These are phyloP conservation scores for Yamadazyma paraphyllophila DNA, from an alignment of 805 yeast species.

Conservation along the genomic window DNA sequence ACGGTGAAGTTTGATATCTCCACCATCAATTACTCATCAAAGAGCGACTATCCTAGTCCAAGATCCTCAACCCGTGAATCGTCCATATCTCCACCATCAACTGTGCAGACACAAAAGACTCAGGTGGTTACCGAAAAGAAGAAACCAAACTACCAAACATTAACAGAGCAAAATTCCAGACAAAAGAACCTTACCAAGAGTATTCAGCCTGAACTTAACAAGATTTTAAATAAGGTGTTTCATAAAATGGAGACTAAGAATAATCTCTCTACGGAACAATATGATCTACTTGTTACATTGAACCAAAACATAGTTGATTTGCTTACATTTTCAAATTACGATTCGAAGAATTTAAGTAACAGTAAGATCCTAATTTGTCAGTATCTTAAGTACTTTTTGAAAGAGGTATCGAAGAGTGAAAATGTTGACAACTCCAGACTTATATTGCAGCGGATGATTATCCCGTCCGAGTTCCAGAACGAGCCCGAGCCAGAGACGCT, in stretches of 20 bases:
- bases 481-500: conserved; percentile 4
- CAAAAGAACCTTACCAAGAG: conserved; percentile 17
- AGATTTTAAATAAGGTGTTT: conserved; percentile 42
- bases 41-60: conserved; percentile 14
- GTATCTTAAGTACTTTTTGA: conserved; percentile 37
- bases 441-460: conserved; percentile 29
- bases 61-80: conserved; percentile 20
- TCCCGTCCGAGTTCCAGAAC: conserved; percentile 29
- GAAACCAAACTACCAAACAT: conserved; percentile 9
- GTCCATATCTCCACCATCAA: conserved; percentile 18
- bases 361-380: conserved; percentile 34
- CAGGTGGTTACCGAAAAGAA: neutral
- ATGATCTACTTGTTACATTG: conserved; percentile 36
- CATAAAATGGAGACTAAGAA: conserved; percentile 34
- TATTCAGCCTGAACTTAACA: conserved; percentile 27
- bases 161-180: conserved; percentile 12
- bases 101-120: neutral
- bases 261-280: conserved; percentile 30
- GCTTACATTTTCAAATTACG: conserved; percentile 21
- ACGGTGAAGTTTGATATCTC: conserved; percentile 38
- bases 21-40: conserved; percentile 19
- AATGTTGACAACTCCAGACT: conserved; percentile 10
- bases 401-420: conserved; percentile 29
- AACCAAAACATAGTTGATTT: conserved; percentile 32
- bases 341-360: conserved; percentile 11